Base-by-base conservation (phyloP, 2,329 filamentous ascomycete genomes). In the Aspergillus novoparasiticus region DNA sequence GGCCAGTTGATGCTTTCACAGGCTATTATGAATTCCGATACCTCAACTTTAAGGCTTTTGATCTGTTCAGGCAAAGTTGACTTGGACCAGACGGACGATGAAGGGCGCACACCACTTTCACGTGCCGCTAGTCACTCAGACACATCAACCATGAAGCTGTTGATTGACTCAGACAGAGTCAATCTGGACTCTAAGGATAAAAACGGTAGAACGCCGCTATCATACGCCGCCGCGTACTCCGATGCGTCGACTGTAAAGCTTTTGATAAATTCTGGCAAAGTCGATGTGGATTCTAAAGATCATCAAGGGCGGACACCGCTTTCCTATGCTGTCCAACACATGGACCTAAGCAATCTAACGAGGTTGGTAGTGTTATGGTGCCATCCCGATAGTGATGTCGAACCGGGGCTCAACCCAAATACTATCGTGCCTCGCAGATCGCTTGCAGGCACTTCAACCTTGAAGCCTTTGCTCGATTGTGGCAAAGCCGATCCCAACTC, bases 141-240 rank as follows among this genome's bases (percentile, higher is more conserved):
- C 16, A n/a, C 0, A 41, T 19, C 36, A 0, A n/a, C 9, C 0
- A 1, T 19, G 6, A 41, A 41, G 16, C 36, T 41, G 0, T 41
- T 41, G 16, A 41, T 41, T 41, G 36, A 19, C 36, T 19, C 36
- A 0, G 36, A 16, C 2, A 9, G 36, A 4, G 16, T 19, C 6
- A 41, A n/a, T 0, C 36, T 41, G 0, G 36, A 41, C 16, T 41
- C 36, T 1, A 19, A 6, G 4, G 36, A 41, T n/a, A 4, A 19
- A 4, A 19, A n/a, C 3, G 36, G 36, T 19, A 19, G 36, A 41
- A 41, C 36, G 8, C 36, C 36, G 16, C 36, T 41, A 0, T 41
- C 36, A 19, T 41, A 41, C 1, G 36, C 36, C 6, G 36, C 36
- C 6, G 6, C n/a, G 36, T 12, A 41, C 36, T 19, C 16, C 8